A percentile compares a stretch with the other conserved stretches of the same genome.
phyloP scores from a whole-genome alignment of 495 filamentous ascomycete genomes.

The Penicillium macrosclerotiorum region DNA sequence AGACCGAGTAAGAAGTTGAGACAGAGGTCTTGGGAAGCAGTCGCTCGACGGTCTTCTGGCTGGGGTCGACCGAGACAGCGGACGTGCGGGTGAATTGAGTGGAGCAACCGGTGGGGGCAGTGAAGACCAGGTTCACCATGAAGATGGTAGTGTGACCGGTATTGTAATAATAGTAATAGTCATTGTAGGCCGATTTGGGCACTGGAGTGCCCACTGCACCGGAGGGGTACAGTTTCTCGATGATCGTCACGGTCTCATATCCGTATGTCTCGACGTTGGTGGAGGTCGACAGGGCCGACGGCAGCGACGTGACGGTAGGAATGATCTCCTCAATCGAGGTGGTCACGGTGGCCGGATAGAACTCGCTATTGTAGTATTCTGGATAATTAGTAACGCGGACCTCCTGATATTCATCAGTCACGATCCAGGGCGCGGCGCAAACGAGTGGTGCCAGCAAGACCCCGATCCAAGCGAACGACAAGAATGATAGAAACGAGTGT shows the following conservation, averaged over 20 bases:
- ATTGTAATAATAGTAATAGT: constrained; percentile 13
- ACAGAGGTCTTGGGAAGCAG: constrained; percentile 22
- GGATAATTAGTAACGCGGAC: constrained; percentile 2
- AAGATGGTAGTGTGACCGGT: constrained; percentile 28
- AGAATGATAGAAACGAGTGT: constrained; percentile 20
- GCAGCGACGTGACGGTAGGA: constrained; percentile 26
- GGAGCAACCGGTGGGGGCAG: constrained; percentile 35
- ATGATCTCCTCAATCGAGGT: constrained; percentile 22
- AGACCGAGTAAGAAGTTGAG: constrained; percentile 31
- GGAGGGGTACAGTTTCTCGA: constrained; percentile 34
- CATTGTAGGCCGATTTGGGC: constrained; percentile 6
- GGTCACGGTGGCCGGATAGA: constrained; percentile 1
- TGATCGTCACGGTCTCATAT: constrained; percentile 24
- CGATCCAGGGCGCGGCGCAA: constrained; percentile 31
- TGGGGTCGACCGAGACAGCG: constrained; percentile 19
- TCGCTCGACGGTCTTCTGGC: not conserved
- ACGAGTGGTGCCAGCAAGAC: constrained; percentile 16
- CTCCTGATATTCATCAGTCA: constrained; percentile 28
- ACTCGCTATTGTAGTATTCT: constrained; percentile 10
- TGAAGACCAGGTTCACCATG: constrained; percentile 33
- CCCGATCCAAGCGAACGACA: constrained; percentile 25
- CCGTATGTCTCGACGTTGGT: constrained; percentile 19
- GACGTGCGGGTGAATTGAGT: constrained; percentile 30
- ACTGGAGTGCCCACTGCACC: constrained; percentile 16
- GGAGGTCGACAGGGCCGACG: constrained; percentile 29